Conservation (phyloP, 139 green algal species). For the Chlamydomonas schloesseri region DNA sequence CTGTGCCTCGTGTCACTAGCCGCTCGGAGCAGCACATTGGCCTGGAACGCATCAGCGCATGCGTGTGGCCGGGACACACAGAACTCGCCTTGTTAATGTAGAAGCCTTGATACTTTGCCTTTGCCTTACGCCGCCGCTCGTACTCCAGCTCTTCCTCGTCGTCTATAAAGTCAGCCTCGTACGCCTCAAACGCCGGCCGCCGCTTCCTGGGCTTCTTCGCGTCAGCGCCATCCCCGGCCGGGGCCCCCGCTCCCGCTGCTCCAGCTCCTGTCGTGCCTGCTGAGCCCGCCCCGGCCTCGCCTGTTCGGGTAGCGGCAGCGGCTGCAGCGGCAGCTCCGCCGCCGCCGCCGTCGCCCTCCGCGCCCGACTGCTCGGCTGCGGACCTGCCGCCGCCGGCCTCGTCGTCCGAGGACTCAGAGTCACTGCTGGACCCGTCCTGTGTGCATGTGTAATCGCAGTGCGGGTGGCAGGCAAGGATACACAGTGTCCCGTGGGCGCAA, state of each 20-base stretch:
- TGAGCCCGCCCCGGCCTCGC: not conserved
- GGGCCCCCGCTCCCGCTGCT: not conserved
- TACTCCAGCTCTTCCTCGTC: conserved; percentile 25
- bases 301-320: not conserved
- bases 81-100: conserved; percentile 15
- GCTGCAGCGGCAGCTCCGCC: no score
- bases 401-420: not conserved
- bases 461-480: no score
- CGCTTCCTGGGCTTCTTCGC: conserved; percentile 4
- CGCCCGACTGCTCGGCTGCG: not conserved
- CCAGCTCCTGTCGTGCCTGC: not conserved
- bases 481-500: no score
- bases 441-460: no score
- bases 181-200: not conserved
- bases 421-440: not conserved
- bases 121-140: not conserved
- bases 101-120: conserved; percentile 36
- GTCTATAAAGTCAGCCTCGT: conserved; percentile 40
- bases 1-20: no score
- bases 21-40: no score
- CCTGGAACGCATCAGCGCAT: no score
- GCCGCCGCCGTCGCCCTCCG: not conserved
- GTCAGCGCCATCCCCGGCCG: not conserved
- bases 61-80: no score
- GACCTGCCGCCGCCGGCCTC: not conserved